Base-by-base conservation (phyloP, 495 filamentous ascomycete genomes). In the Talaromyces proteolyticus region DNA sequence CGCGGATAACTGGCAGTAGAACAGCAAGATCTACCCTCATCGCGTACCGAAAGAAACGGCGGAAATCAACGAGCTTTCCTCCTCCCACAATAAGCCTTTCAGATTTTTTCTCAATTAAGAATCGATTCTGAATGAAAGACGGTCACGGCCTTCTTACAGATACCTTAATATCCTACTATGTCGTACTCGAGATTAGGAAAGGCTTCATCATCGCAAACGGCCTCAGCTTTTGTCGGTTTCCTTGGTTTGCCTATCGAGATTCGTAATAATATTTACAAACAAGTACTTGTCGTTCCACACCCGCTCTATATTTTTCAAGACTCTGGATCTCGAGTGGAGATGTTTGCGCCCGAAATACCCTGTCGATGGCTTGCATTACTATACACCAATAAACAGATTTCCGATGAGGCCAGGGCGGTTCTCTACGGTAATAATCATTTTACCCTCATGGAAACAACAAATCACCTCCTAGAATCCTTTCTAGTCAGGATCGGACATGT, bases 241-340 rank as follows among this genome's bases (percentile, higher is more conserved):
- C 25, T 46, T n/a, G 25, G 43, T 21, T 46, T 46, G 43, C 43
- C 43, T 8, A 23, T n/a, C 43, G 20, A 46, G 16, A 25, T 25
- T 23, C 43, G 43, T 21, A 23, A 20, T 25, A n/a, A 46, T 7
- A 46, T 46, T n/a, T 46, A 46, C n/a, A 25, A 23, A 46, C 18
- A 21, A 24, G 16, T 46, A 6, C 43, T 46, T 7, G 25, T 24
- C 25, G 21, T 24, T 7, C 19, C n/a, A 7, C 43, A 46, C 20
- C 43, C 43, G 4, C 43, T 46, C 43, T 46, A 46, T 23, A 20
- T 46, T 7, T 46, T 46, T 23, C 43, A 46, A 46, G 43, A 46
- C 21, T n/a, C 43, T 7, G 20, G 20, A n/a, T 46, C 16, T 46
- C 43, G 19, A 14, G n/a, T 46, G 8, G 12, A 23, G 12, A n/a